Evolutionary conservation across 345 rosid species (phyloP), one percentile per base, ranked within the genome.

Genomic region (Boechera retrofracta): DNA sequence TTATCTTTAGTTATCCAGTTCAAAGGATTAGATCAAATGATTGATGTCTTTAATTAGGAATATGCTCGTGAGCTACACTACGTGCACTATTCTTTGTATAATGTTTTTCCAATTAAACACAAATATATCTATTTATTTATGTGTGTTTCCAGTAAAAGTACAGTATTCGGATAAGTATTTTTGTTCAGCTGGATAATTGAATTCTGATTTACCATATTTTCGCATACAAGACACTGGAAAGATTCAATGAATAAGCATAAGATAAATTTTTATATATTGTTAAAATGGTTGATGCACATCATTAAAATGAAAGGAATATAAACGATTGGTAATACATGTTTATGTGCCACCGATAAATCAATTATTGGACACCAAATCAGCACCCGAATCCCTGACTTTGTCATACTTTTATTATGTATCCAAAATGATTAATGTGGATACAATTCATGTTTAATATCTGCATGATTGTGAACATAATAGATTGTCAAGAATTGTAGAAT

Each of bases 361-460:
- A 71, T 77, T 56, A 77, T 77, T 71, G 31, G 21, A 64, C 62
- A 71, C 54, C 61, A 64, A 73, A 78, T 78, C 73, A 59, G 62
- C 73, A 59, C 33, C 36, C 42, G 24, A 64, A 66, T 72, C 69
- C 69, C 69, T 78, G 45, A 66, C 73, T 47, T 58, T 55, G 31
- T 54, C 8, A 47, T 56, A 32, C 16, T 53, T 45, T 60, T 42
- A 47, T 29, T 4, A 49, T 57, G 51, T 63, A 62, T 61, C 49
- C 56, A 69, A 33, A 77, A 52, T 77, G 48, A 60, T 69, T 62
- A 52, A 39, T 69, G 15, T 62, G 21, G 7, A 16, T 69, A 69
- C 11, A 63, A 45, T 70, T 61, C 63, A 39, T 69, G 57, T 21
- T 60, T 53, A 42, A 4, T 41, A 52, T 62, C 36, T 52, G 32